These are phyloP conservation scores for Myxozyma monticola DNA, from an alignment of 805 yeast species.

Conservation along the genomic window DNA sequence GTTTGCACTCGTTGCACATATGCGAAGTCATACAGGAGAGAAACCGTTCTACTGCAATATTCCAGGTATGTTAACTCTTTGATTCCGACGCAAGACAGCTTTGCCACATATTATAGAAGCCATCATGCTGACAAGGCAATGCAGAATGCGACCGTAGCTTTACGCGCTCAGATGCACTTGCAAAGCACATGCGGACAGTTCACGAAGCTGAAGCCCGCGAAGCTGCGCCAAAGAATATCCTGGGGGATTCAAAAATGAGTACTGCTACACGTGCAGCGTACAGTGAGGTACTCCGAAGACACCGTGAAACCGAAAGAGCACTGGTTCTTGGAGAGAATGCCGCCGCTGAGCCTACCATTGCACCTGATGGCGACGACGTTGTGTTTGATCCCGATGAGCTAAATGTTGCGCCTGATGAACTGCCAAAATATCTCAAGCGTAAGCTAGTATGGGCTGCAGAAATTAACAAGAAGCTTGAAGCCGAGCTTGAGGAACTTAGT, in stretches of 20 bases:
- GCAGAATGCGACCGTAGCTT: slow-evolving; percentile 63
- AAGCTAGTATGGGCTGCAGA: slow-evolving; percentile 39
- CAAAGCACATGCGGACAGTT: slow-evolving; percentile 60
- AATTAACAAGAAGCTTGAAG: slow-evolving; percentile 32
- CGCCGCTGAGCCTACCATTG: background rate
- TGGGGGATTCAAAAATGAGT: slow-evolving; percentile 16
- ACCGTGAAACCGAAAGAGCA: slow-evolving; percentile 2
- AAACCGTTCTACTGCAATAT: slow-evolving; percentile 63
- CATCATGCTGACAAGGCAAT: background rate
- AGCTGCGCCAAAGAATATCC: slow-evolving; percentile 5
- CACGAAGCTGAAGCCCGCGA: slow-evolving; percentile 47
- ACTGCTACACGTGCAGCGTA: slow-evolving; percentile 9
- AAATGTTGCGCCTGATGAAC: slow-evolving; percentile 14
- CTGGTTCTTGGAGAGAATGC: background rate
- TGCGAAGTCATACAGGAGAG: slow-evolving; percentile 66
- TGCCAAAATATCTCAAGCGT: slow-evolving; percentile 32
- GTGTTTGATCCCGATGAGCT: slow-evolving; percentile 27
- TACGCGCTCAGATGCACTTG: slow-evolving; percentile 60
- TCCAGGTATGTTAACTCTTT: slow-evolving; percentile 34
- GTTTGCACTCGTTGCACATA: slow-evolving; percentile 61
- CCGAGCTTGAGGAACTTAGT: slow-evolving; percentile 31
- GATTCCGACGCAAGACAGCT: background rate
- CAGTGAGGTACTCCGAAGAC: slow-evolving; percentile 2
- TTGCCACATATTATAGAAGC: background rate
- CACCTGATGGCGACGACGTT: slow-evolving; percentile 5